phyloP scores from a whole-genome alignment of 2,329 filamentous ascomycete genomes.

The Claviceps quebecensis region DNA sequence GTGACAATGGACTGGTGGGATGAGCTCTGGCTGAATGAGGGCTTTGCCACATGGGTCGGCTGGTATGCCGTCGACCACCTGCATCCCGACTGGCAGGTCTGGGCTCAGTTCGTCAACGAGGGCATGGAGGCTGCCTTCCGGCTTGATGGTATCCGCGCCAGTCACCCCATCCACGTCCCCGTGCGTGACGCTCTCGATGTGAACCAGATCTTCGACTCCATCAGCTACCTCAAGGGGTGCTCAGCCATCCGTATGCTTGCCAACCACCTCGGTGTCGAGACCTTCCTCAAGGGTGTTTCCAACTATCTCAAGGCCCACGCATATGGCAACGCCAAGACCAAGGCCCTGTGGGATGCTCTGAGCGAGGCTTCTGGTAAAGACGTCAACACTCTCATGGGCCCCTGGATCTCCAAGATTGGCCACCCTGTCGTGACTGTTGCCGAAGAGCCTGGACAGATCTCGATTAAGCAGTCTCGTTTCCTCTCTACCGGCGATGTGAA shows the following conservation, averaged over 20 bases:
- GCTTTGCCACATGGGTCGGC: constrained; percentile 96
- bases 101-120: constrained; percentile 95
- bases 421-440: constrained; percentile 80
- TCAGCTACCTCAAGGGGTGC: constrained; percentile 93
- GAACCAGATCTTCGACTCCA: constrained; percentile 94
- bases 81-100: constrained; percentile 94
- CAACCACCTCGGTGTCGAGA: constrained; percentile 73
- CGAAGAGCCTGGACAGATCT: constrained; percentile 72
- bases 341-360: constrained; percentile 80
- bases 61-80: constrained; percentile 87
- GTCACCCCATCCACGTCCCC: constrained; percentile 90
- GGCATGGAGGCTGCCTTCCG: constrained; percentile 83
- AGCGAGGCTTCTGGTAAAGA: constrained; percentile 79
- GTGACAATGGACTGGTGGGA: constrained; percentile 98
- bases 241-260: constrained; percentile 95
- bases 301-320: constrained; percentile 79
- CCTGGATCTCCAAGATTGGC: constrained; percentile 92
- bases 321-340: constrained; percentile 82
- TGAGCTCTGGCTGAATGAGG: constrained; percentile 87
- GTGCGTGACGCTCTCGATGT: constrained; percentile 89
- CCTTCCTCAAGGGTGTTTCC: constrained; percentile 80
- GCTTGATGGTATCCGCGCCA: constrained; percentile 79
- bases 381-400: constrained; percentile 75
- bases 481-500: constrained; percentile 83
- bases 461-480: constrained; percentile 76